Evolutionary conservation across 768 basidiomycete species (phyloP), one percentile per base, ranked within the genome.

Genomic region (Phlebiopsis gigantea): DNA sequence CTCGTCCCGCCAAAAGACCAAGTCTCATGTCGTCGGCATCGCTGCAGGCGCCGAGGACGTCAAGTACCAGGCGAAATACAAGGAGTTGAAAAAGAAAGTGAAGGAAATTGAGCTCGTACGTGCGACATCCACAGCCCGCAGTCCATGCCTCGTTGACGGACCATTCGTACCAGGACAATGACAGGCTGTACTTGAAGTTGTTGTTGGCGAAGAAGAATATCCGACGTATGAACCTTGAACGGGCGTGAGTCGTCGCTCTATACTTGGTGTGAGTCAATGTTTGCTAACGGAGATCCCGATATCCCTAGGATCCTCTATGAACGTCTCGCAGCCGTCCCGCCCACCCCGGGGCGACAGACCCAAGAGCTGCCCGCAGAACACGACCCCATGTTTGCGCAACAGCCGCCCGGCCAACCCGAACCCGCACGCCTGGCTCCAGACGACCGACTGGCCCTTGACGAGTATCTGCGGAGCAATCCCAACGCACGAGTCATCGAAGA

Each of bases 31-130:
- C 19, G 52, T 57, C 21, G 87, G 85, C 59, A 87, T 89, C 60
- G 80, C 87, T 39, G 87, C 87, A 25, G 85, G 87, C 64, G 88
- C 86, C 19, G 90, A 92, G 68, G 90, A 93, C 71, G 82, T 81
- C 67, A 92, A 90, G 72, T 93, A 93, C 69, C 87, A 89, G 58
- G 80, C 82, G 66, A 93, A 93, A 72, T 93, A 93, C 75, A 90
- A 84, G 70, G 90, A 93, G 57, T 76, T 93, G 61, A 92, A 90
- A 71, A 81, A 85, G 72, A 92, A 91, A 74, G 90, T 93, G 57
- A 87, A 84, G 68, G 90, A 93, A 71, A 88, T 93, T 61, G 91
- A 93, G 73, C 71, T 77, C 29, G 91, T 90, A 58, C 63, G 87
- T 81, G 63, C 8, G 43, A 42, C 34, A 44, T 2, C 39, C 54